phyloP scores from a whole-genome alignment of 495 filamentous ascomycete genomes.

The Amphirosellinia nigrospora region DNA sequence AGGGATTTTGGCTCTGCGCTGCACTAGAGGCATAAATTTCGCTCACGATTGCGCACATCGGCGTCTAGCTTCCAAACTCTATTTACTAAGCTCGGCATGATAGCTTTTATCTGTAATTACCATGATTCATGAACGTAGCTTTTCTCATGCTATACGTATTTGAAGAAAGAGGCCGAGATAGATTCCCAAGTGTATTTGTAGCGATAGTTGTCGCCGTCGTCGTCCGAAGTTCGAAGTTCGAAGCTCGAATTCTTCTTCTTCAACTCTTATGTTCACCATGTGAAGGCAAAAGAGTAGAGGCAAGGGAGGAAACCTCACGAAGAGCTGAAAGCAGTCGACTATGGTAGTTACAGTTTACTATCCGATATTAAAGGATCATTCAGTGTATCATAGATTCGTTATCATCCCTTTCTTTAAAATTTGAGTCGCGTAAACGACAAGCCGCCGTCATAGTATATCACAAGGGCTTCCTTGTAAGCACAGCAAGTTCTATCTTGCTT shows the following conservation, averaged over 20 bases:
- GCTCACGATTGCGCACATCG: neutral
- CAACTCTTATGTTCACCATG: no score
- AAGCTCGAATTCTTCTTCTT: no score
- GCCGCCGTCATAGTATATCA: neutral
- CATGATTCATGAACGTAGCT: neutral
- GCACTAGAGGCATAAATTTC: neutral
- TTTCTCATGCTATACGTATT: neutral
- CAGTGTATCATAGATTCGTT: neutral
- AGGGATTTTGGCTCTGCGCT: neutral
- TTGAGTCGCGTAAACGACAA: no score
- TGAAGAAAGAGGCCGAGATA: neutral
- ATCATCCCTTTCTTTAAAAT: no score
- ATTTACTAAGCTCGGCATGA: neutral
- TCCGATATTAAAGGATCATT: neutral
- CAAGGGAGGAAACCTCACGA: neutral
- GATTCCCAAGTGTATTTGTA: neutral
- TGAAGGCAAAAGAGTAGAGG: neutral
- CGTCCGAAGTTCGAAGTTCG: no score
- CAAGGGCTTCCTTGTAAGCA: neutral
- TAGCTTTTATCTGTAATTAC: neutral
- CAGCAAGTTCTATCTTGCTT: neutral
- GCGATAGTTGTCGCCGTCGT: neutral
- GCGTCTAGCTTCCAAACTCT: neutral
- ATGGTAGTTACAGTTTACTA: neutral
- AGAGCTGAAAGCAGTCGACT: neutral